Percentiles rank a stretch among this genome's conserved stretches.
Evolutionary conservation across 192 early-diverging fungal genomes (phyloP).

Genomic region (Rhizophagus prolifer): DNA sequence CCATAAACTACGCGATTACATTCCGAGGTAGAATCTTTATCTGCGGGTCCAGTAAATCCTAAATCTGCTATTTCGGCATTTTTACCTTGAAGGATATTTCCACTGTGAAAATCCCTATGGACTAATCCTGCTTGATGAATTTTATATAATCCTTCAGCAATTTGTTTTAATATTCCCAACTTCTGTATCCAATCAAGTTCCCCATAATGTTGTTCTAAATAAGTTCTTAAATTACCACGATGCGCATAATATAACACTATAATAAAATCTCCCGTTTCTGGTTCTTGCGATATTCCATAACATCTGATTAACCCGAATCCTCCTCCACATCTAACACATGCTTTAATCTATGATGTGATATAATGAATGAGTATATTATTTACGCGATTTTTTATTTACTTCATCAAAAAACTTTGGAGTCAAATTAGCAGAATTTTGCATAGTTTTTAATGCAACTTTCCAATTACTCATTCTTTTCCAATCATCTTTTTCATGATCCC

Average conservation of each 20-base stretch:
- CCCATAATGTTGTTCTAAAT: background rate
- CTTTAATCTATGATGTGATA: background rate
- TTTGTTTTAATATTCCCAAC: constrained; percentile 19
- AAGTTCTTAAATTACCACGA: constrained; percentile 11
- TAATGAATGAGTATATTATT: background rate
- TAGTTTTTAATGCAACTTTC: constrained; percentile 13
- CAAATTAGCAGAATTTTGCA: background rate
- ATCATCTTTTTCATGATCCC: constrained; percentile 2
- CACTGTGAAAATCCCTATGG: constrained; percentile 48
- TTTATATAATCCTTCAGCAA: constrained; percentile 42
- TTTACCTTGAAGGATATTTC: constrained; percentile 39
- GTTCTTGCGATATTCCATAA: constrained; percentile 22
- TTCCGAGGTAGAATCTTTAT: constrained; percentile 37
- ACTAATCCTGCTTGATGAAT: constrained; percentile 44
- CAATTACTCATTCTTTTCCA: background rate
- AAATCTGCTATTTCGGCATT: constrained; percentile 38
- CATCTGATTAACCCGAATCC: constrained; percentile 4
- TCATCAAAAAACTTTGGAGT: background rate
- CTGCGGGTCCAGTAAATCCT: constrained; percentile 39
- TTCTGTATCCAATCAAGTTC: constrained; percentile 11
- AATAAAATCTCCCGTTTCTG: background rate
- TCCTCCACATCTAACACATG: background rate
- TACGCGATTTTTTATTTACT: background rate
- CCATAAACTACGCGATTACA: constrained; percentile 52
- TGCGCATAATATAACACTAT: constrained; percentile 20